phyloP scores from a whole-genome alignment of 2,329 filamentous ascomycete species.

The Penicillium sp. region DNA sequence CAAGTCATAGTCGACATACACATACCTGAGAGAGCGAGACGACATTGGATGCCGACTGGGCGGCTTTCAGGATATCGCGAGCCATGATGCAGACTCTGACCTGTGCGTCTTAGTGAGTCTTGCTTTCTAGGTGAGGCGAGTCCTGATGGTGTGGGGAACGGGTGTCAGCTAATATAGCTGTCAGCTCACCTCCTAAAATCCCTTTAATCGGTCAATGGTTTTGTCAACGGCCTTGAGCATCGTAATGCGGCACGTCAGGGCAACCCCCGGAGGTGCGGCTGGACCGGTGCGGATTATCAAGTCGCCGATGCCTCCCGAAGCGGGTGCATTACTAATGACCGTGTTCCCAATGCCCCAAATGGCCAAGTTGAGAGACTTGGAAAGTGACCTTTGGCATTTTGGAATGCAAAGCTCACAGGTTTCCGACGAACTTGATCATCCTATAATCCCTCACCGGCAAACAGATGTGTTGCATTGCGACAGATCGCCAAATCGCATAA shows the following conservation, averaged over 20 bases:
- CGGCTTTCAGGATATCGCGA: conserved; percentile 37
- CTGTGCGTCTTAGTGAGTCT: conserved; percentile 14
- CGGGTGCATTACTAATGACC: conserved; percentile 11
- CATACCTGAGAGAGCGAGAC: conserved; percentile 38
- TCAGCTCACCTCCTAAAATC: conserved; percentile 14
- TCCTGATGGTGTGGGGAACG: too few relatives aligned
- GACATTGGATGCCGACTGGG: conserved; percentile 36
- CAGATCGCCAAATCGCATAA: neutral
- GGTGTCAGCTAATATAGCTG: neutral
- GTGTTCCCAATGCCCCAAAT: neutral
- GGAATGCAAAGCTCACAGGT: neutral
- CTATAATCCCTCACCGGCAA: neutral
- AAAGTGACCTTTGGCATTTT: neutral
- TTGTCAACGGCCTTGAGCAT: conserved; percentile 5
- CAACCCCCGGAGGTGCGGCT: conserved; percentile 14
- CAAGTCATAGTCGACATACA: neutral
- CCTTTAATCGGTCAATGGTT: conserved; percentile 11
- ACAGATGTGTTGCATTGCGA: neutral
- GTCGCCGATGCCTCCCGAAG: conserved; percentile 1
- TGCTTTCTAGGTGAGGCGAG: neutral
- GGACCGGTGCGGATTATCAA: conserved; percentile 11
- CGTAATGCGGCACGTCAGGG: conserved; percentile 14
- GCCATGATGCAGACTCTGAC: conserved; percentile 34
- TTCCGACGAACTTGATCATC: neutral
- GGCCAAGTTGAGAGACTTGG: neutral